These are phyloP conservation scores for Yamadazyma sp. DNA, from an alignment of 1,139 yeast genomes.

Conservation along the genomic window DNA sequence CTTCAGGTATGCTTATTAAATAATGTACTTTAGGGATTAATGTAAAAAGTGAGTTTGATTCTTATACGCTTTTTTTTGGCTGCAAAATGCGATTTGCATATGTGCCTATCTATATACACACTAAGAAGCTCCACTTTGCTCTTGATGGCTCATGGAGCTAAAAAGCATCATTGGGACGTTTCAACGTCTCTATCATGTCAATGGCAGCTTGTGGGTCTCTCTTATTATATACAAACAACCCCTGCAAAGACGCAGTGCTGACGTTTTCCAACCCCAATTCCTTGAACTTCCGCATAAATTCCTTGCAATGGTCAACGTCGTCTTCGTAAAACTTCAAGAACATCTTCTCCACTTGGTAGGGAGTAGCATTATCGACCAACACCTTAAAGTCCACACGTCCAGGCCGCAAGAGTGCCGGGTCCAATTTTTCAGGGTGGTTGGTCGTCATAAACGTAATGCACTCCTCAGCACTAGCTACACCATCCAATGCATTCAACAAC, in stretches of 20 bases:
- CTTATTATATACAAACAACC: conserved; percentile 90
- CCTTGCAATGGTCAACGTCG: conserved; percentile 57
- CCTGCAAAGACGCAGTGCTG: conserved; percentile 94
- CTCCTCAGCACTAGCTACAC: conserved; percentile 98
- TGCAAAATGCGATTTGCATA: not conserved
- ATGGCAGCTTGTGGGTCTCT: conserved; percentile 79
- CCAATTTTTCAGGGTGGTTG: conserved; percentile 90
- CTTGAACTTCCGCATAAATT: conserved; percentile 56
- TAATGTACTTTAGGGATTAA: not conserved
- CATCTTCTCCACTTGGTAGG: conserved; percentile 78
- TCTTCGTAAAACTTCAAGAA: conserved; percentile 82
- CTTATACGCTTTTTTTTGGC: not conserved
- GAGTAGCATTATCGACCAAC: conserved; percentile 80
- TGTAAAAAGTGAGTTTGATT: not conserved
- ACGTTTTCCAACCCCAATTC: conserved; percentile 55
- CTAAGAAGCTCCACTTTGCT: no score
- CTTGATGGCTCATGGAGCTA: no score
- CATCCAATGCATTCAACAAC: conserved; percentile 88
- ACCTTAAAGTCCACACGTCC: conserved; percentile 91
- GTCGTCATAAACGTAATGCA: conserved; percentile 97
- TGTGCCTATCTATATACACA: not conserved
- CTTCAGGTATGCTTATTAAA: conserved; percentile 45
- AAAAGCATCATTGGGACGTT: conserved; percentile 33
- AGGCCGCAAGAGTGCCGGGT: conserved; percentile 84
- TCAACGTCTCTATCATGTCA: conserved; percentile 53